Percentiles rank a stretch among this genome's conserved stretches.
phyloP scores from a whole-genome alignment of 1,284 basidiomycete genomes.

The Austroboletus novae-zelandiae region DNA sequence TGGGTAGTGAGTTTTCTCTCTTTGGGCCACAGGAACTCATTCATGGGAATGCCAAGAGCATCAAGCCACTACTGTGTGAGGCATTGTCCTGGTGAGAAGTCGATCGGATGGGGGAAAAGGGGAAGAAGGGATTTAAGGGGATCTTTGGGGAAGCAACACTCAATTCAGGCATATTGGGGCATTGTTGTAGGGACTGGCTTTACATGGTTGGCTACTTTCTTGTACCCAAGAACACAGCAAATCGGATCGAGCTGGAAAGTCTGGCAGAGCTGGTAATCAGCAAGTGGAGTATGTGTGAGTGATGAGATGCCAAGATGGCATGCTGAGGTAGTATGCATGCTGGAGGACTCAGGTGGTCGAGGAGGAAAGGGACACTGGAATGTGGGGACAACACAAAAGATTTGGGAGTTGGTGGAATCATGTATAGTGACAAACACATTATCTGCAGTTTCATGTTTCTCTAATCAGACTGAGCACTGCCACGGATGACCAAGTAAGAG shows the following conservation, averaged over 20 bases:
- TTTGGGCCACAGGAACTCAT: slow-evolving; percentile 23
- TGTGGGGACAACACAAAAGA: background rate
- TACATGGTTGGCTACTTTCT: background rate
- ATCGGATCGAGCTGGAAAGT: background rate
- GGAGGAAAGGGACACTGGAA: too few relatives aligned
- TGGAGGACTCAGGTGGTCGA: too few relatives aligned
- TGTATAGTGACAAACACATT: slow-evolving; percentile 4
- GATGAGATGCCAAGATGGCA: too few relatives aligned
- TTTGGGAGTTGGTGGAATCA: background rate
- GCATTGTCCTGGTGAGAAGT: background rate
- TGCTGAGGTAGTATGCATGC: too few relatives aligned
- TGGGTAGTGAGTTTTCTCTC: slow-evolving; percentile 21
- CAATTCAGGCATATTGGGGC: slow-evolving; percentile 14
- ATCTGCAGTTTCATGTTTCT: background rate
- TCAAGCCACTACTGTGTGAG: background rate
- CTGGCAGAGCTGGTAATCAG: background rate
- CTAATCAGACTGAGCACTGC: slow-evolving; percentile 8
- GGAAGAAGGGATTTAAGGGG: background rate
- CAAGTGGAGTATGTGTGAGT: background rate
- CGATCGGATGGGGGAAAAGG: background rate
- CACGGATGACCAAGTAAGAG: slow-evolving; percentile 20
- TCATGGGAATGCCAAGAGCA: background rate
- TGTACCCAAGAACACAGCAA: background rate
- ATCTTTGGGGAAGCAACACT: slow-evolving; percentile 5
- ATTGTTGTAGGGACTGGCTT: slow-evolving; percentile 15